phyloP scores from a whole-genome alignment of 805 yeast genomes.

The Ogataea degrootiae region DNA sequence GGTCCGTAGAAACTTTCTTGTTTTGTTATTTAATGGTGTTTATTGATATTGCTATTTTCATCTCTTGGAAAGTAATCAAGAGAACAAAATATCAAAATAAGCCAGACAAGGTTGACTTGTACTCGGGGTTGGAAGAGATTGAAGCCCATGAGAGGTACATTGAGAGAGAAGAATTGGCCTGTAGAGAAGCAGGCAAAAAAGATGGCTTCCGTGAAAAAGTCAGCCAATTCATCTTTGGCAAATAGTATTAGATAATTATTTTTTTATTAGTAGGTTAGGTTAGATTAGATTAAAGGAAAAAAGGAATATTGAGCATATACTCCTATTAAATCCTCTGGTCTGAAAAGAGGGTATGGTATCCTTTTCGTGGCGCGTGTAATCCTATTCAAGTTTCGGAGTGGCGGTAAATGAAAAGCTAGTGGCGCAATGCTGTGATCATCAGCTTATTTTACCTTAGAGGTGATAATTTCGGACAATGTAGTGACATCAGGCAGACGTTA shows the following conservation, averaged over 20 bases:
- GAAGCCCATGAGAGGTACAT: slow-evolving; percentile 31
- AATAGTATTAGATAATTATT: no score
- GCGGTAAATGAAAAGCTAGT: no score
- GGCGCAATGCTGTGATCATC: neutral
- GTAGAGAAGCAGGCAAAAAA: slow-evolving; percentile 1
- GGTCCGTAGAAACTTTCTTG: slow-evolving; percentile 35
- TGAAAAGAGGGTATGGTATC: no score
- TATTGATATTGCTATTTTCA: slow-evolving; percentile 32
- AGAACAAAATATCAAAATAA: slow-evolving; percentile 31
- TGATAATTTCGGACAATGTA: no score
- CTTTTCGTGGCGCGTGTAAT: no score
- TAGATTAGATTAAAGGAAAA: no score
- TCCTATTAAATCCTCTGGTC: no score
- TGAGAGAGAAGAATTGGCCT: slow-evolving; percentile 2
- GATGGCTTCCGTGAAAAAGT: slow-evolving; percentile 4
- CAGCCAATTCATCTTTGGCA: slow-evolving; percentile 12
- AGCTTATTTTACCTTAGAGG: neutral
- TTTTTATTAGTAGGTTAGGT: no score
- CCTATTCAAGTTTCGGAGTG: no score
- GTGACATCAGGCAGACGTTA: neutral
- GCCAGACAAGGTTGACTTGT: slow-evolving; percentile 35
- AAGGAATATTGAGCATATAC: no score
- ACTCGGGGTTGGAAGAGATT: slow-evolving; percentile 35
- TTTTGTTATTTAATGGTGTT: slow-evolving; percentile 40
- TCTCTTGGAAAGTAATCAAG: slow-evolving; percentile 34